phyloP scores from a whole-genome alignment of 75 land plant genomes.

The Isoetes taiwanensis region DNA sequence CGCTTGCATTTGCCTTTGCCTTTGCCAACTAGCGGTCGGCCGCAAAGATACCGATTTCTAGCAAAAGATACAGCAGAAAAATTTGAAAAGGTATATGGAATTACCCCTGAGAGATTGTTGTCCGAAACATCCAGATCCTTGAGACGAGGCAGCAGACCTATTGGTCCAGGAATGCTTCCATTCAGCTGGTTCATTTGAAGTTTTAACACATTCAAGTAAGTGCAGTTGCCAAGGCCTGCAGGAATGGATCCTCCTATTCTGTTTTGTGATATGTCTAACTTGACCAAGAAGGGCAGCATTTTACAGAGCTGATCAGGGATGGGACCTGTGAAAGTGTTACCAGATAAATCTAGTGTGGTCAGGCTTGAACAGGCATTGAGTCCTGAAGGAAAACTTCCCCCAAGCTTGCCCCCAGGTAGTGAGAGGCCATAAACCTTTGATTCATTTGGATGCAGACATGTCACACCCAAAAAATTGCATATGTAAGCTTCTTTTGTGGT shows the following conservation, averaged over 20 bases:
- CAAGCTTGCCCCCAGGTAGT: conserved; percentile 22
- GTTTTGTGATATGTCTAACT: conserved; percentile 56
- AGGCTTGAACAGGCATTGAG: conserved; percentile 24
- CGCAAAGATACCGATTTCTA: too few species aligned
- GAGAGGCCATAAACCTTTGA: conserved; percentile 29
- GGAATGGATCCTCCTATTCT: conserved; percentile 60
- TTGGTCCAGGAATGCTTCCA: conserved; percentile 44
- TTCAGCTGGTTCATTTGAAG: conserved; percentile 44
- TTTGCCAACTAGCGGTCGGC: too few species aligned
- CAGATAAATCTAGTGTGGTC: conserved; percentile 38
- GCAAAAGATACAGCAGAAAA: too few species aligned
- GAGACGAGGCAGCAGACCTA: conserved; percentile 38
- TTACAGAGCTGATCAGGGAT: conserved; percentile 22
- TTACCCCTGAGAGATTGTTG: conserved; percentile 38
- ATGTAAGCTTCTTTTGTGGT: conserved; percentile 16
- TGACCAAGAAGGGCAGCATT: conserved; percentile 28
- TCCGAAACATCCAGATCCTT: conserved; percentile 35
- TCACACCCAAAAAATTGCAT: conserved; percentile 46
- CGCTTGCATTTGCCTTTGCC: too few species aligned
- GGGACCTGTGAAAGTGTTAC: conserved; percentile 26
- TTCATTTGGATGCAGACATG: conserved; percentile 51
- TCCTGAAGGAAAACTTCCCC: conserved; percentile 32
- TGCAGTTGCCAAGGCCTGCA: conserved; percentile 16
- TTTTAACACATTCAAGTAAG: conserved; percentile 37
- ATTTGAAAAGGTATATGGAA: conserved; percentile 54